phyloP scores from a whole-genome alignment of 2,329 filamentous ascomycete genomes.

The Coniella lustricola region DNA sequence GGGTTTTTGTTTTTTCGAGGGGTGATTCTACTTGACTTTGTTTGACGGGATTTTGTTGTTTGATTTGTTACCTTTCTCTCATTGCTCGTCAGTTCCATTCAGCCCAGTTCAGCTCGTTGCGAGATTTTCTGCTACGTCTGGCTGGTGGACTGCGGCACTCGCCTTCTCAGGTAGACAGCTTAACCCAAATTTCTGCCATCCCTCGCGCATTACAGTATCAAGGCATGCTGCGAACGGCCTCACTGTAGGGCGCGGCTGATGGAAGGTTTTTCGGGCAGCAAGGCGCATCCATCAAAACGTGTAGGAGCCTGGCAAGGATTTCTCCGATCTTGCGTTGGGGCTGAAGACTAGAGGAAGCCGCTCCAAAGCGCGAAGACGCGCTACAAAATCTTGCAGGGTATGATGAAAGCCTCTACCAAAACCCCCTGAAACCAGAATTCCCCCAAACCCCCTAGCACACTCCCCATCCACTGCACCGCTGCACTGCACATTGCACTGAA shows the following conservation, averaged over 20 bases:
- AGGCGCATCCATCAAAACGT: slow-evolving; percentile 9
- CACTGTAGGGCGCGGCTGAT: slow-evolving; percentile 12
- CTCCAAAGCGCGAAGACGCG: slow-evolving; percentile 1
- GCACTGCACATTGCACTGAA: slow-evolving; percentile 8
- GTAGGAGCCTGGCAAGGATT: slow-evolving; percentile 13
- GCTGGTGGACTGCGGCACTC: slow-evolving; percentile 6
- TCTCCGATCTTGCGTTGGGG: slow-evolving; percentile 4
- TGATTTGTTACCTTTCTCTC: not conserved
- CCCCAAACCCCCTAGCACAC: not conserved
- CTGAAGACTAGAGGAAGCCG: not conserved
- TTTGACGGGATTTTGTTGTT: slow-evolving; percentile 9
- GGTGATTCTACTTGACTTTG: not conserved
- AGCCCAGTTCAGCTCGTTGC: not conserved
- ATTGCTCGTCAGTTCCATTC: not conserved
- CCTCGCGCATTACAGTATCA: slow-evolving; percentile 4
- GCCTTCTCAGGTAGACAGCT: slow-evolving; percentile 13
- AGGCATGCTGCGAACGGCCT: slow-evolving; percentile 15
- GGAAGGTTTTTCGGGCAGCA: slow-evolving; percentile 14
- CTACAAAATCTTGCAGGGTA: slow-evolving; percentile 12
- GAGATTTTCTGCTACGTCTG: not conserved
- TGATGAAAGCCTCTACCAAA: slow-evolving; percentile 14
- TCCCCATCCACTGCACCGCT: slow-evolving; percentile 1
- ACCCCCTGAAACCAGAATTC: slow-evolving; percentile 1
- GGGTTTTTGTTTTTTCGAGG: not conserved
- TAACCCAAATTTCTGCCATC: slow-evolving; percentile 7